A percentile compares a stretch with the other conserved stretches of the same genome.
Conservation (phyloP, 2,329 filamentous ascomycete genomes). For the Colletotrichum melonis region DNA sequence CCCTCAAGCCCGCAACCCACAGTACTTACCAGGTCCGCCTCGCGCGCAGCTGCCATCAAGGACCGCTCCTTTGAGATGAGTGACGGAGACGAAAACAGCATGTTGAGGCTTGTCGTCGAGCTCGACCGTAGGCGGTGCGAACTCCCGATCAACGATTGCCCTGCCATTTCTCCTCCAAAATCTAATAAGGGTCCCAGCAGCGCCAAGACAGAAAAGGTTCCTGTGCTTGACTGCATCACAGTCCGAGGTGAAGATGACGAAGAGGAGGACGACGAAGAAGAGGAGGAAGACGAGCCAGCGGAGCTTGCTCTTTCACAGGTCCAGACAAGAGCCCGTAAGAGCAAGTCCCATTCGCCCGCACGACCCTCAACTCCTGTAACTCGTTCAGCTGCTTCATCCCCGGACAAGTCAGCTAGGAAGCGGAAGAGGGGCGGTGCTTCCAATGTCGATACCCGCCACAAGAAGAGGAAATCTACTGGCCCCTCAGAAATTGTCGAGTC, state of each 20-base stretch:
- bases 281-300: constrained; percentile 19
- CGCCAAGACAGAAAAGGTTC: constrained; percentile 38
- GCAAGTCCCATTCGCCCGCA: constrained; percentile 28
- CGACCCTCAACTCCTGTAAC: constrained; percentile 29
- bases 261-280: constrained; percentile 23
- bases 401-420: constrained; percentile 40
- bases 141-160: constrained; percentile 38
- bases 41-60: constrained; percentile 37
- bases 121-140: constrained; percentile 55
- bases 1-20: constrained; percentile 53
- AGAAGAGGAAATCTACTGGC: constrained; percentile 40
- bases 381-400: constrained; percentile 36
- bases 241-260: constrained; percentile 40
- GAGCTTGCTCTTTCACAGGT: constrained; percentile 26
- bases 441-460: constrained; percentile 38
- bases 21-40: constrained; percentile 40
- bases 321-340: constrained; percentile 7
- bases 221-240: constrained; percentile 47
- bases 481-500: background rate
- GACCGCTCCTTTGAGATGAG: constrained; percentile 52
- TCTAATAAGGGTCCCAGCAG: constrained; percentile 7
- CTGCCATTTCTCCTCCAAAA: constrained; percentile 45
- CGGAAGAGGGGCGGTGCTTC: constrained; percentile 43
- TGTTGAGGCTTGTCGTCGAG: constrained; percentile 61
- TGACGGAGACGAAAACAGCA: constrained; percentile 59